A percentile compares a stretch with the other conserved stretches of the same genome.
phyloP scores from a whole-genome alignment of 23 red algal genomes.

The Gracilariopsis chorda region DNA sequence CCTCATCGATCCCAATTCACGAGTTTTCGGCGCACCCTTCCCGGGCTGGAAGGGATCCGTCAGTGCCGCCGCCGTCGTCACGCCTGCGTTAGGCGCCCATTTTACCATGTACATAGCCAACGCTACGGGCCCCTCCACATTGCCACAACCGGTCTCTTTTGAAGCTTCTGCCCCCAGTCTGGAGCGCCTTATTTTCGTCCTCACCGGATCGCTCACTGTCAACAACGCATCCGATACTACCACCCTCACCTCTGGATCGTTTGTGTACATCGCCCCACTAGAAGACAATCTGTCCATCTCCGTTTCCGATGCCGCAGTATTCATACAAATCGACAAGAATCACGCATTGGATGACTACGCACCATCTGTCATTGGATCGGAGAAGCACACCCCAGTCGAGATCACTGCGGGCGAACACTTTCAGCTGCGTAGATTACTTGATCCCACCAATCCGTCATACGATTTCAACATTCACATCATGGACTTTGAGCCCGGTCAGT shows the following conservation, averaged over 20 bases:
- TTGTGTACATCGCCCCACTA: slow-evolving; percentile 46
- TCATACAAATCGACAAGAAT: slow-evolving; percentile 37
- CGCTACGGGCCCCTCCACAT: not conserved
- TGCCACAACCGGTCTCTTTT: slow-evolving; percentile 6
- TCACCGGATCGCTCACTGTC: slow-evolving; percentile 40
- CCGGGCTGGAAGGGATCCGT: slow-evolving; percentile 40
- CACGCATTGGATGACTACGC: not conserved
- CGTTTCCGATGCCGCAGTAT: not conserved
- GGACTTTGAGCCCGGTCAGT: slow-evolving; percentile 74
- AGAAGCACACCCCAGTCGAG: slow-evolving; percentile 30
- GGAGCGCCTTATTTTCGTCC: slow-evolving; percentile 72
- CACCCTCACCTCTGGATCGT: slow-evolving; percentile 38
- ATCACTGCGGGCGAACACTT: slow-evolving; percentile 57
- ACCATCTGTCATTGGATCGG: slow-evolving; percentile 30
- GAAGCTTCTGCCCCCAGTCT: not conserved
- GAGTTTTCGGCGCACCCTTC: slow-evolving; percentile 26
- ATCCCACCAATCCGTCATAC: not conserved
- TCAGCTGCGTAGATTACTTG: slow-evolving; percentile 50
- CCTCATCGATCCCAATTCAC: slow-evolving; percentile 63
- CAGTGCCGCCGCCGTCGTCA: slow-evolving; percentile 55
- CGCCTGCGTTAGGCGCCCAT: slow-evolving; percentile 68
- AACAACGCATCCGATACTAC: not conserved
- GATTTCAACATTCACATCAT: slow-evolving; percentile 88
- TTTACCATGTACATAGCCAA: slow-evolving; percentile 73
- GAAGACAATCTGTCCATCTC: not conserved